A percentile compares a stretch with the other conserved stretches of the same genome.
Conservation (phyloP, 2,329 filamentous ascomycete species). For the Amesomyces nigricolor region DNA sequence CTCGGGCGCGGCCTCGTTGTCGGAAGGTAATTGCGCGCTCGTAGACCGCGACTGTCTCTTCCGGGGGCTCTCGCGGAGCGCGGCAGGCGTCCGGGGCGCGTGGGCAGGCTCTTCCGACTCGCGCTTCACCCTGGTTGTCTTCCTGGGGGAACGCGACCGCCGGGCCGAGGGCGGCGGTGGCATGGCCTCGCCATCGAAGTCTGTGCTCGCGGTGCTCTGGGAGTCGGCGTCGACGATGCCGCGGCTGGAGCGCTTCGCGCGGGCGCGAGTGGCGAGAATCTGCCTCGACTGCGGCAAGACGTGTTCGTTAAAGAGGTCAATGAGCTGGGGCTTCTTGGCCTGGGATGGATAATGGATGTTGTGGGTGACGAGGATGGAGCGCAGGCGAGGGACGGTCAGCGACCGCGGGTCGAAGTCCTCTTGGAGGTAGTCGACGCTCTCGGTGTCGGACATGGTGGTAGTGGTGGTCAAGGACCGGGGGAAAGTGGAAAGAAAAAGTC, state of each 20-base stretch:
- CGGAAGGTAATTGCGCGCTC: slow-evolving; percentile 51
- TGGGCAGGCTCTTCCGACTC: slow-evolving; percentile 45
- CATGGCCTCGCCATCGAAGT: slow-evolving; percentile 50
- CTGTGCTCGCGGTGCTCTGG: slow-evolving; percentile 51
- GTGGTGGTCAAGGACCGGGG: not conserved
- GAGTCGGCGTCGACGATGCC: slow-evolving; percentile 71
- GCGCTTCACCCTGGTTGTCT: slow-evolving; percentile 47
- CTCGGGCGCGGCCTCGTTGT: slow-evolving; percentile 45
- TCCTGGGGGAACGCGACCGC: slow-evolving; percentile 51
- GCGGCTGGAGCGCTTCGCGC: slow-evolving; percentile 77
- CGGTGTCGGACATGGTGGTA: slow-evolving; percentile 55
- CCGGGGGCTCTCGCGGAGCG: slow-evolving; percentile 41
- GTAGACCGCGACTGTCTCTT: slow-evolving; percentile 51
- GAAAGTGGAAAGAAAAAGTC: not conserved
- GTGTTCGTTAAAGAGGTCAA: slow-evolving; percentile 75
- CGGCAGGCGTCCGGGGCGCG: slow-evolving; percentile 29
- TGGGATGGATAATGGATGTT: slow-evolving; percentile 79
- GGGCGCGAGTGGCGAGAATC: slow-evolving; percentile 67
- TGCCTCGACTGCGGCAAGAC: slow-evolving; percentile 73
- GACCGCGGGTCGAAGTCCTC: slow-evolving; percentile 77
- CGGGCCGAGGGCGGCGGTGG: slow-evolving; percentile 44
- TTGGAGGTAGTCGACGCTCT: slow-evolving; percentile 73
- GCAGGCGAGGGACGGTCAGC: slow-evolving; percentile 81
- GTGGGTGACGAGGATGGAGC: slow-evolving; percentile 86
- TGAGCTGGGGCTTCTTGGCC: slow-evolving; percentile 84